A percentile compares a stretch with the other conserved stretches of the same genome.
These are phyloP conservation scores for Fusarium brevicatenulatum DNA, from an alignment of 2,329 filamentous ascomycete genomes.

Conservation along the genomic window DNA sequence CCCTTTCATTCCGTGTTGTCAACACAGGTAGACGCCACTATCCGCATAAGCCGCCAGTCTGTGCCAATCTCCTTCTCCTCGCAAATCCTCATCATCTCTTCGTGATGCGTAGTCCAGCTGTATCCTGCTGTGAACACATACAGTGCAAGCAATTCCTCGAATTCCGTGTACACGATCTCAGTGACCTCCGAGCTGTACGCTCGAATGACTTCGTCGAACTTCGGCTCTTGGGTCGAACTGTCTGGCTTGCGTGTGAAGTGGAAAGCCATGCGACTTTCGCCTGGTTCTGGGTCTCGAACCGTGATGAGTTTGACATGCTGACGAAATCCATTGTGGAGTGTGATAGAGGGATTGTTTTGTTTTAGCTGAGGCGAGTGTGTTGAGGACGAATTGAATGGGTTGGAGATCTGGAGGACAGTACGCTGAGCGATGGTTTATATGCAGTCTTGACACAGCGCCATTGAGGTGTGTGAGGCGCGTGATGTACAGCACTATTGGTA, in stretches of 20 bases:
- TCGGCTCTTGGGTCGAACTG: background rate
- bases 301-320: too few relatives aligned
- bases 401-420: accelerated
- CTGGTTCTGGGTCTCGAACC: background rate
- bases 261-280: background rate
- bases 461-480: too few relatives aligned
- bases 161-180: background rate
- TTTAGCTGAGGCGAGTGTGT: background rate
- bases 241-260: background rate
- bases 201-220: background rate
- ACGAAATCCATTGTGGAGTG: background rate
- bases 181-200: background rate
- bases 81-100: background rate
- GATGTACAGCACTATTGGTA: too few relatives aligned
- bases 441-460: too few relatives aligned
- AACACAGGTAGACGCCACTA: background rate
- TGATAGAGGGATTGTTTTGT: background rate
- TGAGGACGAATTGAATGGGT: too few relatives aligned
- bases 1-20: background rate
- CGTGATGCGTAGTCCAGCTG: background rate
- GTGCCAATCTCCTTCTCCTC: background rate
- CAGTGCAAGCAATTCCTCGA: background rate
- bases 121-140: background rate
- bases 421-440: background rate
- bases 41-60: background rate